phyloP scores from a whole-genome alignment of 176 grass and related monocot species.

The Aechmea fasciata region DNA sequence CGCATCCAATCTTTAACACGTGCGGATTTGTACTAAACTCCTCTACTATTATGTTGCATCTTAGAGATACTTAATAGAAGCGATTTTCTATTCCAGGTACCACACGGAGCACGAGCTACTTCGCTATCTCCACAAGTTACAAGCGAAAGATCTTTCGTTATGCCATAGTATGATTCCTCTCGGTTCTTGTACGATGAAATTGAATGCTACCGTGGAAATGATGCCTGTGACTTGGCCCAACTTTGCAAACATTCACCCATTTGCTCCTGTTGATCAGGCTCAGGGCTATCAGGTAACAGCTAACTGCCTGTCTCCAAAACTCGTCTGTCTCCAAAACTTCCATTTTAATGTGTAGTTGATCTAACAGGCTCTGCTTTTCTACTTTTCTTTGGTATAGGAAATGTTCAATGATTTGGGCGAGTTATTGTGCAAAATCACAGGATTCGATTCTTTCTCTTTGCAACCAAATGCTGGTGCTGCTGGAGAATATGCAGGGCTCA shows the following conservation, averaged over 20 bases:
- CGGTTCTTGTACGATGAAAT: conserved; percentile 99
- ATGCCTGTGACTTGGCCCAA: conserved; percentile 95
- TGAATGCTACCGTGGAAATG: conserved; percentile 96
- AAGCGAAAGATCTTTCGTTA: conserved; percentile 82
- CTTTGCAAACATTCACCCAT: conserved; percentile 85
- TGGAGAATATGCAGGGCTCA: conserved; percentile 96
- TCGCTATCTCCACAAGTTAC: conserved; percentile 86
- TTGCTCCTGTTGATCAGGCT: conserved; percentile 77
- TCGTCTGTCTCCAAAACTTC: neutral
- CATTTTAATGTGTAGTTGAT: neutral
- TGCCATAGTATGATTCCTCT: conserved; percentile 99
- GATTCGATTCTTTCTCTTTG: conserved; percentile 98
- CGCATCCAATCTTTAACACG: conserved; percentile 87
- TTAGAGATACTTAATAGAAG: conserved; percentile 5
- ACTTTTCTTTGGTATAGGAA: conserved; percentile 42
- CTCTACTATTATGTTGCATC: conserved; percentile 7
- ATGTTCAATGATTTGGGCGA: conserved; percentile 96
- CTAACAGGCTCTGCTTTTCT: neutral
- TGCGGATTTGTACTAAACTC: conserved; percentile 16
- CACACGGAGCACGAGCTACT: conserved; percentile 97
- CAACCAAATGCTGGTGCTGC: conserved; percentile 99
- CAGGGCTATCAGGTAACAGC: conserved; percentile 68
- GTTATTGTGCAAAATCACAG: conserved; percentile 76
- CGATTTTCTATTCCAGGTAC: conserved; percentile 53
- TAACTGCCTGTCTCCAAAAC: neutral